Base-by-base conservation (phyloP, 1,139 yeast genomes). In the Arxiozyma bovina region DNA sequence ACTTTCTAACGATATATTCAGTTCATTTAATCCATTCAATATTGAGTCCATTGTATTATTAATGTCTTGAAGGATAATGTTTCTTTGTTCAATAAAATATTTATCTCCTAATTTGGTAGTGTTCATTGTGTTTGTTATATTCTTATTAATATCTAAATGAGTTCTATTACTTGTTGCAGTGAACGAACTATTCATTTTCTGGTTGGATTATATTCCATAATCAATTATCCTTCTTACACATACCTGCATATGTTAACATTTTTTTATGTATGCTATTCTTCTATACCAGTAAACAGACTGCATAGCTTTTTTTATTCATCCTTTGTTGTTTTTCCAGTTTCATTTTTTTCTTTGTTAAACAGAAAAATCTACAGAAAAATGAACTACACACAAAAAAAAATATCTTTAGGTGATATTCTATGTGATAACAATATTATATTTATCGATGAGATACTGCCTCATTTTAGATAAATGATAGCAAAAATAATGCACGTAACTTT, bases 1-100 rank as follows among this genome's bases (percentile, higher is more conserved):
- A 27, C 75, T 77, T 57, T 78, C 81, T 48, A 80, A 63, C 0
- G 82, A 75, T 49, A 80, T 71, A 60, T 79, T 80, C 50, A 80
- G 65, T 45, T 78, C 73, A 61, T 77, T 78, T 51, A 79, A 63
- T 57, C 77, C 78, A 60, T 75, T 73, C 53, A 79, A 64, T 9
- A 79, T 79, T 2, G 77, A 70, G 55, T 79, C 82, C 79, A 79
- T 75, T 25, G 78, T 65, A 43, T 59, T 62, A 47, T 63, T 64
- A 44, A 68, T 66, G 50, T 68, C 70, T 53, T 66, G 69, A 9
- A 69, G 51, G 4, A 65, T 55, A 43, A 65, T 52, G 50, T 63
- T 67, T 50, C 69, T 59, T 53, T 67, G 68, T 44, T 67, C 70
- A 1, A 65, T 56, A 52, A 67, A 68, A 50, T 63, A 58, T 45